Conservation (phyloP, 1,284 basidiomycete species). For the Fomitopsis schrenkii region DNA sequence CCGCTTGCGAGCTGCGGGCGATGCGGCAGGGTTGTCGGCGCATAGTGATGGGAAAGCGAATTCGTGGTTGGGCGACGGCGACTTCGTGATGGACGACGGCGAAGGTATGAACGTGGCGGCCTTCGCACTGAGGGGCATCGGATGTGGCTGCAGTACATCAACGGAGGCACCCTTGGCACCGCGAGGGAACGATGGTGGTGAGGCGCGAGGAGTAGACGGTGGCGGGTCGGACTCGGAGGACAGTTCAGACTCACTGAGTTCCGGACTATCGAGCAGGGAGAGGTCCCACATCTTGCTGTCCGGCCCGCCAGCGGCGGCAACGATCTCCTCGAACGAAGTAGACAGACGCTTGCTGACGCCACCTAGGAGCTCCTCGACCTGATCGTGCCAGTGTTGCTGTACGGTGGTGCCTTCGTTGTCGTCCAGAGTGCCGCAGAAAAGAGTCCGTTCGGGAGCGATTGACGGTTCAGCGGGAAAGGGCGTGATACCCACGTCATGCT, state of each 20-base stretch:
- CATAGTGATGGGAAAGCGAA: slow-evolving; percentile 28
- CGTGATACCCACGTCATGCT: slow-evolving; percentile 23
- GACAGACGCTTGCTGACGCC: slow-evolving; percentile 19
- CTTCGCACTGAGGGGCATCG: slow-evolving; percentile 28
- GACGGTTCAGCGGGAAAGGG: slow-evolving; percentile 5
- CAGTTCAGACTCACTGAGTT: slow-evolving; percentile 24
- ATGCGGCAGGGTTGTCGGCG: slow-evolving; percentile 12
- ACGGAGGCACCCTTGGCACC: neutral
- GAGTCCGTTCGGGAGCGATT: neutral
- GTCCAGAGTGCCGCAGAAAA: slow-evolving; percentile 6
- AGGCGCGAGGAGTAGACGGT: slow-evolving; percentile 21
- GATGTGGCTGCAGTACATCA: slow-evolving; percentile 23
- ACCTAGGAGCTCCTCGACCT: slow-evolving; percentile 20
- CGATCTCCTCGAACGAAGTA: slow-evolving; percentile 13
- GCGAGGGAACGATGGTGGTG: neutral
- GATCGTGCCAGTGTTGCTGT: slow-evolving; percentile 20
- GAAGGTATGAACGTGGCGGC: slow-evolving; percentile 26
- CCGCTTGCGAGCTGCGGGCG: slow-evolving; percentile 18
- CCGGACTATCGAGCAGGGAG: slow-evolving; percentile 15
- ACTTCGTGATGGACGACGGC: slow-evolving; percentile 15
- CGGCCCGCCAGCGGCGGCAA: slow-evolving; percentile 1
- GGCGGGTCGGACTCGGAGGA: slow-evolving; percentile 25
- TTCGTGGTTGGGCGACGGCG: slow-evolving; percentile 26
- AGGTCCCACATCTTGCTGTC: slow-evolving; percentile 20
- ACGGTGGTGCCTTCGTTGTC: slow-evolving; percentile 7